Percentiles rank a stretch among this genome's conserved stretches.
phyloP scores from a whole-genome alignment of 371 early-diverging fungal genomes.

The Zychaea mexicana region DNA sequence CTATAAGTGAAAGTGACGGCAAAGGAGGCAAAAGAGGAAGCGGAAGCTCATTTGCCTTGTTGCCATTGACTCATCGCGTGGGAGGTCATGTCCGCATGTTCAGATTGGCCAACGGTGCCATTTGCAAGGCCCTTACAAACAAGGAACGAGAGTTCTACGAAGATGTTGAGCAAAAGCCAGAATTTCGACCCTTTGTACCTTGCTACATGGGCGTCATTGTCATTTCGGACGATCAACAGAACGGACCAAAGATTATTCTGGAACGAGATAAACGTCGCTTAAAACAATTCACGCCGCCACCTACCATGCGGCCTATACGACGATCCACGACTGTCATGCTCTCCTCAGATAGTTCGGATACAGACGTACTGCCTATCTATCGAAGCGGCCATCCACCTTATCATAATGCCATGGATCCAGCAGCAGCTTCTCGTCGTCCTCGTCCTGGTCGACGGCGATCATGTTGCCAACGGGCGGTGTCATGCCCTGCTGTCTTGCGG shows the following conservation, averaged over 20 bases:
- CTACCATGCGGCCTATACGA: not conserved
- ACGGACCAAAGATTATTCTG: conserved; percentile 9
- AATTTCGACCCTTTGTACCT: conserved; percentile 28
- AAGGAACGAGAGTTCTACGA: conserved; percentile 30
- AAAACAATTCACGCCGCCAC: not conserved
- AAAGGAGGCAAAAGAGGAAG: not conserved
- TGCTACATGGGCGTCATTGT: conserved; percentile 35
- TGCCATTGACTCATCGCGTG: conserved; percentile 35
- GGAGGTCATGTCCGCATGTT: conserved; percentile 44
- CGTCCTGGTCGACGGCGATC: conserved; percentile 6
- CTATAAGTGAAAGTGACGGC: no score
- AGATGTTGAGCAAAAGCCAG: conserved; percentile 22
- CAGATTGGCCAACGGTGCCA: conserved; percentile 32
- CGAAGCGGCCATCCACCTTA: conserved; percentile 15
- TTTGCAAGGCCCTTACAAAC: conserved; percentile 32
- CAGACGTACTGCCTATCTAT: conserved; percentile 3
- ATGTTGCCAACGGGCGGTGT: not conserved
- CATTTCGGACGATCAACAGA: conserved; percentile 6
- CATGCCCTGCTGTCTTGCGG: not conserved
- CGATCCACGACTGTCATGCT: conserved; percentile 1
- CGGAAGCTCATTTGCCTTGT: not conserved
- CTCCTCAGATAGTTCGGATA: not conserved
- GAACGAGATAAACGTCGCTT: conserved; percentile 14
- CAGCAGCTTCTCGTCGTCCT: not conserved
- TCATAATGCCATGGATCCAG: not conserved